A percentile compares a stretch with the other conserved stretches of the same genome.
Evolutionary conservation across 192 early-diverging fungal species (phyloP).

Genomic region (Gryganskiella cystojenkinii): DNA sequence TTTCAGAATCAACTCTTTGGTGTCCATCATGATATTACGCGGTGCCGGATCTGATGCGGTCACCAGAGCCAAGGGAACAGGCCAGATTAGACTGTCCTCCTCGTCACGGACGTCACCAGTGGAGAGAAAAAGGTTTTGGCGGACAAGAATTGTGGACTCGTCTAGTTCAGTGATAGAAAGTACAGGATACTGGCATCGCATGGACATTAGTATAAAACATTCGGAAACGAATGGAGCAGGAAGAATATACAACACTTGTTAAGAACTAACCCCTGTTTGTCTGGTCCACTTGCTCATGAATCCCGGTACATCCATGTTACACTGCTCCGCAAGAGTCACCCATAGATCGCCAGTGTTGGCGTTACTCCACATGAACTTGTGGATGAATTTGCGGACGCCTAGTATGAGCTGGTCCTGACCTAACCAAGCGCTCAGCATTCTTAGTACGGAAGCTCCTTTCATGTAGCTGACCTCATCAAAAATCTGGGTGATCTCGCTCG

Average conservation of each 20-base stretch:
- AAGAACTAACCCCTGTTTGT: conserved; percentile 80
- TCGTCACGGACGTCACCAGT: conserved; percentile 81
- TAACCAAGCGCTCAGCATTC: conserved; percentile 80
- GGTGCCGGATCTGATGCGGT: conserved; percentile 61
- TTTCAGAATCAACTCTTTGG: conserved; percentile 57
- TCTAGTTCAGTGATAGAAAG: conserved; percentile 41
- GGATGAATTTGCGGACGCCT: conserved; percentile 70
- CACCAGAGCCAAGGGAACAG: conserved; percentile 63
- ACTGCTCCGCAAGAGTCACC: conserved; percentile 69
- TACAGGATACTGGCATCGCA: conserved; percentile 50
- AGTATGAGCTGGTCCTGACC: conserved; percentile 59
- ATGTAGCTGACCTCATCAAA: conserved; percentile 89
- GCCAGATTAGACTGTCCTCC: conserved; percentile 87
- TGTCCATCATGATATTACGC: conserved; percentile 62
- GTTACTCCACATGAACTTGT: conserved; percentile 75
- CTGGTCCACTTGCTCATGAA: conserved; percentile 86
- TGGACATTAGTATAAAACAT: neutral
- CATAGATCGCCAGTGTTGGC: conserved; percentile 84
- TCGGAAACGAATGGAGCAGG: neutral
- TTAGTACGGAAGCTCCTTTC: conserved; percentile 84
- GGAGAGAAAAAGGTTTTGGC: conserved; percentile 86
- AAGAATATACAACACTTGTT: neutral
- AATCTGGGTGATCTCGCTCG: conserved; percentile 83
- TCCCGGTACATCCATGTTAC: conserved; percentile 70
- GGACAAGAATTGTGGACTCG: conserved; percentile 56